Percentiles rank a stretch among this genome's conserved stretches.
phyloP scores from a whole-genome alignment of 176 grass and related monocot genomes.

The Coix lacrymajobi region DNA sequence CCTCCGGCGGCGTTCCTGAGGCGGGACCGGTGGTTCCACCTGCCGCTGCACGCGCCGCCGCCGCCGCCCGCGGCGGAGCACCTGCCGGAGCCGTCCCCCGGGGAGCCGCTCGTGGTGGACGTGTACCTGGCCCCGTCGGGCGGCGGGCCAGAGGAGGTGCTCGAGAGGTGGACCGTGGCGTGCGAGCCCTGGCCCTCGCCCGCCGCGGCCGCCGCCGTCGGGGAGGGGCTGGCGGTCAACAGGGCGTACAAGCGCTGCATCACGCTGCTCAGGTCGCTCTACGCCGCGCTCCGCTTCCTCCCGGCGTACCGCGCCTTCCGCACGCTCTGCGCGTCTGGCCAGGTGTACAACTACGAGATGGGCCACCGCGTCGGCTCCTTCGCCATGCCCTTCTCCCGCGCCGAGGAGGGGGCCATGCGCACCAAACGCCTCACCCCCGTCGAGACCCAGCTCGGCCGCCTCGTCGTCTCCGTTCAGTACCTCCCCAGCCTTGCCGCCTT shows the following conservation, averaged over 20 bases:
- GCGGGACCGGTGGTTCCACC: constrained; percentile 77
- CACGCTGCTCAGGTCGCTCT: constrained; percentile 73
- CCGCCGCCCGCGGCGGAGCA: constrained; percentile 43
- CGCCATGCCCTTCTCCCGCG: constrained; percentile 66
- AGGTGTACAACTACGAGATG: constrained; percentile 70
- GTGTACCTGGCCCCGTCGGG: constrained; percentile 43
- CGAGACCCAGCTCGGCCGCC: constrained; percentile 76
- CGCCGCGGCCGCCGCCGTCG: constrained; percentile 10
- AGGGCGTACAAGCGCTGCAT: constrained; percentile 75
- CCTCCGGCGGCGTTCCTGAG: constrained; percentile 20
- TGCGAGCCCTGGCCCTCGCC: constrained; percentile 51
- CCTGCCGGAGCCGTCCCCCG: constrained; percentile 28
- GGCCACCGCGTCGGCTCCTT: constrained; percentile 78
- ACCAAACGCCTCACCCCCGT: constrained; percentile 44
- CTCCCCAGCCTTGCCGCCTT: constrained; percentile 55
- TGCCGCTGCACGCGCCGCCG: constrained; percentile 53
- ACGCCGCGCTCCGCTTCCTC: constrained; percentile 68
- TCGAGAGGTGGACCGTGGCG: constrained; percentile 64
- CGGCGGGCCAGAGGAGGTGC: constrained; percentile 30
- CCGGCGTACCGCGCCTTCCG: constrained; percentile 71
- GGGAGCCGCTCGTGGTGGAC: constrained; percentile 60
- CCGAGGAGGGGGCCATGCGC: constrained; percentile 62
- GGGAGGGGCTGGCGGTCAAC: constrained; percentile 55
- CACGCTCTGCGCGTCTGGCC: constrained; percentile 61
- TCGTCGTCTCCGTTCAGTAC: constrained; percentile 83